Evolutionary conservation across 768 basidiomycete genomes (phyloP).

Genomic region (Pholiota microspora): DNA sequence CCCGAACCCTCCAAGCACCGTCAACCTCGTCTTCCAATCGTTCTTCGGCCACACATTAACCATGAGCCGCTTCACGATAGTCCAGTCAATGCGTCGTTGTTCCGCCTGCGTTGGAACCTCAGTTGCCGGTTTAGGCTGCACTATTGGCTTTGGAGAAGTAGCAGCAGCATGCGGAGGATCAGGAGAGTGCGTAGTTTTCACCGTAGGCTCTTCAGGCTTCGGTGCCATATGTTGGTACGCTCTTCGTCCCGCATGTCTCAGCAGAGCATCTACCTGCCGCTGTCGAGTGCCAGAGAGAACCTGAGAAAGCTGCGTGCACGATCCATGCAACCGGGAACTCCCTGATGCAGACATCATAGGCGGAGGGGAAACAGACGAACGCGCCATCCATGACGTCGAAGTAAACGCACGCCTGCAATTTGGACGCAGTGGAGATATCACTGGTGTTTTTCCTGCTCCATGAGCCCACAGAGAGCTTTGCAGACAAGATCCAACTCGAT

Average conservation of each 20-base stretch:
- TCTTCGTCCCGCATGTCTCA: not conserved
- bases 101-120: conserved; percentile 34
- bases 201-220: not conserved
- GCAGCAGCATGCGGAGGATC: not conserved
- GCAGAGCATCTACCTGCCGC: not conserved
- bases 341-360: not conserved
- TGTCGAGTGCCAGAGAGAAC: not conserved
- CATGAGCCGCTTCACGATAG: conserved; percentile 78
- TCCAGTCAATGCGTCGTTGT: conserved; percentile 81
- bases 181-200: not conserved
- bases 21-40: conserved; percentile 77
- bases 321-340: not conserved
- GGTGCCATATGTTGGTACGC: conserved; percentile 1
- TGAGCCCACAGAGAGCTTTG: not conserved
- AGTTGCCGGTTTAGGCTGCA: not conserved
- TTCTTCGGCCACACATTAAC: conserved; percentile 90
- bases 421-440: too few relatives aligned
- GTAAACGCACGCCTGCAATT: not conserved
- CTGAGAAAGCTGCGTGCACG: not conserved
- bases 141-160: not conserved
- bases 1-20: conserved; percentile 80
- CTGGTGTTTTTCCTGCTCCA: not conserved
- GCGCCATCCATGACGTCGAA: not conserved
- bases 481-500: not conserved
- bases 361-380: not conserved